Conservation (phyloP, 176 grass and related monocot genomes). For the Oryza australiensis region DNA sequence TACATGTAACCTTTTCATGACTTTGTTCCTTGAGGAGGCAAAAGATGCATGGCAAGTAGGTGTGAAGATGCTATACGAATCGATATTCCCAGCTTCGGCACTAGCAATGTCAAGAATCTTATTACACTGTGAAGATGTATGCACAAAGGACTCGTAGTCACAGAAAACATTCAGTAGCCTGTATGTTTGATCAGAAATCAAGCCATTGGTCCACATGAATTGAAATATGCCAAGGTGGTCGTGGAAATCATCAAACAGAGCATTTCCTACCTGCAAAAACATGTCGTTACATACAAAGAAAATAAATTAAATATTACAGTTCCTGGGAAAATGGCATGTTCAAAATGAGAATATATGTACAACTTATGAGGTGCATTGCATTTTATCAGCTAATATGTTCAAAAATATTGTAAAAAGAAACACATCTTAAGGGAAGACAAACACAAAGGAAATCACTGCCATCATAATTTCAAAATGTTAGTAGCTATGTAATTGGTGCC, state of each 20-base stretch:
- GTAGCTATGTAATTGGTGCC: not conserved
- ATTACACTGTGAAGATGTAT: conserved; percentile 67
- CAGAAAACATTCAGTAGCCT: conserved; percentile 89
- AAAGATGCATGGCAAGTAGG: conserved; percentile 82
- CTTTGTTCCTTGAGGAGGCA: conserved; percentile 74
- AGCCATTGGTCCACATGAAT: conserved; percentile 85
- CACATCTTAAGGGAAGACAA: not conserved
- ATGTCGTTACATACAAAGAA: conserved; percentile 29
- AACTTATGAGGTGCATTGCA: not conserved
- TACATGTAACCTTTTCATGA: conserved; percentile 89
- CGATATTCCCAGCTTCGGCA: conserved; percentile 83
- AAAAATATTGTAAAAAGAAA: not conserved
- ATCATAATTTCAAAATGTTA: not conserved
- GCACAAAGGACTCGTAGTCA: conserved; percentile 82
- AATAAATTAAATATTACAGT: not conserved
- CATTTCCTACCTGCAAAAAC: conserved; percentile 90
- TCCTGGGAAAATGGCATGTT: not conserved
- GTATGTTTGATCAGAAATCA: conserved; percentile 99
- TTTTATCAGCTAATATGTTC: conserved; percentile 19
- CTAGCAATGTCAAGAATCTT: conserved; percentile 82
- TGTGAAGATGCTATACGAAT: conserved; percentile 98
- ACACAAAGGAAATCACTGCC: conserved; percentile 5
- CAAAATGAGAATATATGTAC: not conserved
- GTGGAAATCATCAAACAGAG: conserved; percentile 94
- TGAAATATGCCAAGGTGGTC: conserved; percentile 96